Evolutionary conservation across 495 filamentous ascomycete genomes (phyloP).

Genomic region (Aspergillus bertholletiae): DNA sequence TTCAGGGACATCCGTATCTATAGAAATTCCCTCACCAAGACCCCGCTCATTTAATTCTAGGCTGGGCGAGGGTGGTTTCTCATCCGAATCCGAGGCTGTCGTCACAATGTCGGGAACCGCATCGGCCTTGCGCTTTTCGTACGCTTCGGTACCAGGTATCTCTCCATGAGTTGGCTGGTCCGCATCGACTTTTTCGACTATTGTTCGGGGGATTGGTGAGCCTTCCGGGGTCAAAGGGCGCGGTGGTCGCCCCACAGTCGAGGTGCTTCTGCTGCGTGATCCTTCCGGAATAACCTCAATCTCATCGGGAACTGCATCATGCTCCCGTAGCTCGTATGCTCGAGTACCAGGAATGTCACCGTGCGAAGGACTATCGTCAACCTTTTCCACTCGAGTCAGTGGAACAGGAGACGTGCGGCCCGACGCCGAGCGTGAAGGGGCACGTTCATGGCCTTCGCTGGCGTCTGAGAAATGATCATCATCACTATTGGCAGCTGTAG

Average conservation of each 20-base stretch:
- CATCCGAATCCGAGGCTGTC: slow-evolving; percentile 29
- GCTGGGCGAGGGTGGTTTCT: slow-evolving; percentile 16
- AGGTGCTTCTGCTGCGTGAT: slow-evolving; percentile 42
- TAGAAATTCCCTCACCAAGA: slow-evolving; percentile 8
- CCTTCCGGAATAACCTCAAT: slow-evolving; percentile 60
- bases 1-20: slow-evolving; percentile 36
- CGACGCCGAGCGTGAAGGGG: slow-evolving; percentile 30
- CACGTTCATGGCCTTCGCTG: slow-evolving; percentile 57
- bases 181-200: slow-evolving; percentile 77
- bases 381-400: slow-evolving; percentile 58
- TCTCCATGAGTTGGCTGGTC: slow-evolving; percentile 73
- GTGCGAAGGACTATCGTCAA: slow-evolving; percentile 53
- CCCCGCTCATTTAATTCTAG: slow-evolving; percentile 10
- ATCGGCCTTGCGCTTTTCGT: slow-evolving; percentile 71
- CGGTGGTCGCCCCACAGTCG: slow-evolving; percentile 33
- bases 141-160: slow-evolving; percentile 78
- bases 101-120: slow-evolving; percentile 73
- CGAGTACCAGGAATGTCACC: slow-evolving; percentile 61
- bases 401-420: slow-evolving; percentile 54
- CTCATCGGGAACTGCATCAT: slow-evolving; percentile 65
- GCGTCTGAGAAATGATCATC: slow-evolving; percentile 93
- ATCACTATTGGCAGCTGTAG: slow-evolving; percentile 59
- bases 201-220: slow-evolving; percentile 70
- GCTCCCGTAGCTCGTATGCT: slow-evolving; percentile 53
- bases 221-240: slow-evolving; percentile 47